Conservation (phyloP, 345 rosid genomes). For the Populus simonii region DNA sequence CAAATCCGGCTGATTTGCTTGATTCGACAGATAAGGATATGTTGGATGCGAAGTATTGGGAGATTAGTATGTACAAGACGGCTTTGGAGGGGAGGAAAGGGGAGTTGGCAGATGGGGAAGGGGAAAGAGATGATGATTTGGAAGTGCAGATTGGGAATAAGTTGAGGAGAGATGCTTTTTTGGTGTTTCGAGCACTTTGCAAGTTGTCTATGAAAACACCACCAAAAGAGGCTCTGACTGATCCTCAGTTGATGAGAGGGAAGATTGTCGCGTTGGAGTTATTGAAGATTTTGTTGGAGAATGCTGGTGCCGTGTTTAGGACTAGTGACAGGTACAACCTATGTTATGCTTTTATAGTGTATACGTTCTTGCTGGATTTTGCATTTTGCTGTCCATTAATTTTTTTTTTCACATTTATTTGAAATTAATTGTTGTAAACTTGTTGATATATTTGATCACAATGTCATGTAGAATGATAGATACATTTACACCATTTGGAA, state of each 20-base stretch:
- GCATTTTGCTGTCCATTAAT: background rate
- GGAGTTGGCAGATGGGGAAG: slow-evolving; percentile 86
- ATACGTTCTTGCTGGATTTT: background rate
- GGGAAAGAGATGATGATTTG: slow-evolving; percentile 84
- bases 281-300: slow-evolving; percentile 93
- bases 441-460: background rate
- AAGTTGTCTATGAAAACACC: slow-evolving; percentile 98
- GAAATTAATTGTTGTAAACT: background rate
- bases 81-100: slow-evolving; percentile 99
- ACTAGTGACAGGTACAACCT: slow-evolving; percentile 83
- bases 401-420: background rate
- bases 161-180: slow-evolving; percentile 95
- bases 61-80: slow-evolving; percentile 98
- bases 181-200: slow-evolving; percentile 99
- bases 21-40: slow-evolving; percentile 88
- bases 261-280: slow-evolving; percentile 96
- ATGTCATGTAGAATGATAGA: background rate
- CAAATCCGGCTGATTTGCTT: slow-evolving; percentile 64
- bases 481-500: background rate
- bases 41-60: slow-evolving; percentile 99
- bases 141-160: slow-evolving; percentile 99
- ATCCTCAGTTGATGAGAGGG: slow-evolving; percentile 94
- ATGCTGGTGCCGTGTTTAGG: slow-evolving; percentile 97
- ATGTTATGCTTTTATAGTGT: background rate
- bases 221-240: slow-evolving; percentile 83